phyloP scores from a whole-genome alignment of 1,284 basidiomycete genomes.

The Papiliotrema nemorosa region DNA sequence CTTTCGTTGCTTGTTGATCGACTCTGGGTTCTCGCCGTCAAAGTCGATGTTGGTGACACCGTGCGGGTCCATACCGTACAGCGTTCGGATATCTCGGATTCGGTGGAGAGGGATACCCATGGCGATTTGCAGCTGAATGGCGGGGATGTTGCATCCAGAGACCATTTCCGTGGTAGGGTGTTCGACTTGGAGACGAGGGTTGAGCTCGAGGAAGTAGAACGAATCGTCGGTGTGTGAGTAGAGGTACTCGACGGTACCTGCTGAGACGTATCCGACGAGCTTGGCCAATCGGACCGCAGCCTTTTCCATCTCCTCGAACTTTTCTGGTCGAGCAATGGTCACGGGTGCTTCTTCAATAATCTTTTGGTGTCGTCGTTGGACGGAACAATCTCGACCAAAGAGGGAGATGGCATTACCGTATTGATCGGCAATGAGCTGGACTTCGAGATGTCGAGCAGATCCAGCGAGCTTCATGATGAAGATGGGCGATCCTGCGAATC shows the following conservation, averaged over 20 bases:
- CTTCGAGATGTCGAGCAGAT: slow-evolving; percentile 94
- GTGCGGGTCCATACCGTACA: slow-evolving; percentile 90
- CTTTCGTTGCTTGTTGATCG: slow-evolving; percentile 84
- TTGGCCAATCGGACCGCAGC: slow-evolving; percentile 96
- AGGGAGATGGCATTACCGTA: slow-evolving; percentile 99
- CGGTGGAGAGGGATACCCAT: slow-evolving; percentile 98
- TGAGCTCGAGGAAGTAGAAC: slow-evolving; percentile 98
- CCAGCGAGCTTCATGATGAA: slow-evolving; percentile 99
- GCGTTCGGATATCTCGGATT: slow-evolving; percentile 91
- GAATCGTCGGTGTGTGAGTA: slow-evolving; percentile 91
- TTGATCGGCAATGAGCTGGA: slow-evolving; percentile 97
- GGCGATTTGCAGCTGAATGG: slow-evolving; percentile 93
- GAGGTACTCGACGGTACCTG: slow-evolving; percentile 98
- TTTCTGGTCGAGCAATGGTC: slow-evolving; percentile 87
- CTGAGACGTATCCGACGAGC: slow-evolving; percentile 97
- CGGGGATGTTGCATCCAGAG: slow-evolving; percentile 94
- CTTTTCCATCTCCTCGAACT: slow-evolving; percentile 96
- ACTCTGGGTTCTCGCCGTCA: slow-evolving; percentile 84
- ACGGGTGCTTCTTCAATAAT: slow-evolving; percentile 99
- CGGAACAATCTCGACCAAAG: slow-evolving; percentile 98
- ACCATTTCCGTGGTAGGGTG: slow-evolving; percentile 99
- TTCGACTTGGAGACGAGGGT: slow-evolving; percentile 99
- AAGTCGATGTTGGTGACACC: slow-evolving; percentile 92
- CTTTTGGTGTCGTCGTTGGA: slow-evolving; percentile 99
- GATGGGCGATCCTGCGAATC: slow-evolving; percentile 80